phyloP scores from a whole-genome alignment of 305 asterid genomes.

The Fraxinus platypoda region DNA sequence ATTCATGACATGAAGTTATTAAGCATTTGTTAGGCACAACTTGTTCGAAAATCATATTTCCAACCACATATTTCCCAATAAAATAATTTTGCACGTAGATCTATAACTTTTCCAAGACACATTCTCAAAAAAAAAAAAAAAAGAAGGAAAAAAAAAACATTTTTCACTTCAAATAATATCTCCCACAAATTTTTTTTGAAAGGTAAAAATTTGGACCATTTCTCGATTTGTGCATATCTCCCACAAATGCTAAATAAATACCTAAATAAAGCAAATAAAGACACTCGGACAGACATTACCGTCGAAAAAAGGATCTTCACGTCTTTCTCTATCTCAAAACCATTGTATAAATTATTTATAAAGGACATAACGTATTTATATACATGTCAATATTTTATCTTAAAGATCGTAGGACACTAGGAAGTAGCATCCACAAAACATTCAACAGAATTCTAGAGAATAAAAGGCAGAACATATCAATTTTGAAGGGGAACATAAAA shows the following conservation, averaged over 20 bases:
- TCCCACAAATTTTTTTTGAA: too few species aligned
- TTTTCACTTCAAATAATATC: background rate
- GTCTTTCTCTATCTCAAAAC: background rate
- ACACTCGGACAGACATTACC: background rate
- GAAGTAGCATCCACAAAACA: background rate
- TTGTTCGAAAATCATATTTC: background rate
- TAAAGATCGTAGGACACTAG: background rate
- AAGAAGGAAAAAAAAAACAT: background rate
- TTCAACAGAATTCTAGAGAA: background rate
- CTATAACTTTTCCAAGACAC: background rate
- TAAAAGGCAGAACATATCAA: constrained; percentile 3
- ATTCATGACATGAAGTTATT: constrained; percentile 5
- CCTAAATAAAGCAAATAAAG: constrained; percentile 1
- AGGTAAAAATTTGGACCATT: too few species aligned
- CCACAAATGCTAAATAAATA: background rate
- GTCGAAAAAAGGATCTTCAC: background rate
- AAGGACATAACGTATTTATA: background rate
- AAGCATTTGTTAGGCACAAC: background rate
- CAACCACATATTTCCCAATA: background rate
- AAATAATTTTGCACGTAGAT: background rate
- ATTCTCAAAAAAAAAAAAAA: too few species aligned
- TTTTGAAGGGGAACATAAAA: background rate
- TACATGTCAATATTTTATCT: background rate
- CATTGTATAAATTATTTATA: background rate
- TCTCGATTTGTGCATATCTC: too few species aligned